A percentile compares a stretch with the other conserved stretches of the same genome.
phyloP scores from a whole-genome alignment of 306 rosid genomes.

The Vachellia collinsii region DNA sequence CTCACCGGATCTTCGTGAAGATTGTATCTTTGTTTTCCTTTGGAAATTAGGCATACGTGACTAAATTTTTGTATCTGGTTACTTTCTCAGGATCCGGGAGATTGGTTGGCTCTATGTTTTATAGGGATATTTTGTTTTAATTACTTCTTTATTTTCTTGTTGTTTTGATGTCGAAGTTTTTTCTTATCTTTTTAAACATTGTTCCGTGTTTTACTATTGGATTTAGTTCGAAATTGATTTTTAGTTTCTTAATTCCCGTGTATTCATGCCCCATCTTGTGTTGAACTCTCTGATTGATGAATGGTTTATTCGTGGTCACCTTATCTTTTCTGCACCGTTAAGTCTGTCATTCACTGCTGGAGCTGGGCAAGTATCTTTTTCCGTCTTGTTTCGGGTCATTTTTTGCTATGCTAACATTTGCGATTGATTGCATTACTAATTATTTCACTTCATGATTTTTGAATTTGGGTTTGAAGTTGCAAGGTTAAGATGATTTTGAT shows the following conservation, averaged over 20 bases:
- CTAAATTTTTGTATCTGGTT: too few relatives aligned
- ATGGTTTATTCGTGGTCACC: conserved; percentile 25
- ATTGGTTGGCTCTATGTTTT: conserved; percentile 3
- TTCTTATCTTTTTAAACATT: conserved; percentile 21
- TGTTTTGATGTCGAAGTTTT: not conserved
- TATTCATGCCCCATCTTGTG: conserved; percentile 18
- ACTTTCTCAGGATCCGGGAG: too few relatives aligned
- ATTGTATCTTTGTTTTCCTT: too few relatives aligned
- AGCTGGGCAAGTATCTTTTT: conserved; percentile 12
- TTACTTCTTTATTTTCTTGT: not conserved
- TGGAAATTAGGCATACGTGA: too few relatives aligned
- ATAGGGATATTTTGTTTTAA: not conserved
- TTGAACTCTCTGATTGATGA: not conserved
- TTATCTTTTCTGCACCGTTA: conserved; percentile 21
- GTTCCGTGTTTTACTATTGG: conserved; percentile 11
- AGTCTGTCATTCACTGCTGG: conserved; percentile 16
- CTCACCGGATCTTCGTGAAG: too few relatives aligned
- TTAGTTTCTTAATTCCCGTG: not conserved
- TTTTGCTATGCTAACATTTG: conserved; percentile 12
- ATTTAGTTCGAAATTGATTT: not conserved
- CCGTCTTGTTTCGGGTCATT: not conserved
- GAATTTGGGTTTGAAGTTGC: conserved; percentile 44
- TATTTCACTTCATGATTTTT: conserved; percentile 34
- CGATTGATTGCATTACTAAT: conserved; percentile 42
- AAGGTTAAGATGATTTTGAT: conserved; percentile 59